Conservation (phyloP, 805 yeast species). For the Phaffomyces thermotolerans region DNA sequence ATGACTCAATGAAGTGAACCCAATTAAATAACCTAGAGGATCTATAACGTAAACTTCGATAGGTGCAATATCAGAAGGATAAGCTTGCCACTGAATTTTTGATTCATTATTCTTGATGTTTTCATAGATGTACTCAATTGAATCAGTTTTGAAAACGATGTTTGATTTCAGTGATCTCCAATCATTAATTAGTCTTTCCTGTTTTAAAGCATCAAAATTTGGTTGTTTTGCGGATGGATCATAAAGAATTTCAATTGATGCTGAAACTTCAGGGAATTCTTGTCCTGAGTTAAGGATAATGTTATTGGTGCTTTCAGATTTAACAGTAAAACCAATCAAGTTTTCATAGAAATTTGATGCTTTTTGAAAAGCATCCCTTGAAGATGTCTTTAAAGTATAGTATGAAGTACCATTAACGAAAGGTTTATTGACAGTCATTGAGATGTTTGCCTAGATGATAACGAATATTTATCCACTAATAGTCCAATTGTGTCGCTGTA, state of each 20-base stretch:
- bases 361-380: constrained; percentile 32
- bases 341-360: constrained; percentile 53
- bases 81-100: constrained; percentile 39
- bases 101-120: constrained; percentile 22
- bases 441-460: background rate
- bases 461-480: too few species aligned
- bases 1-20: constrained; percentile 61
- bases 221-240: constrained; percentile 17
- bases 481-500: too few species aligned
- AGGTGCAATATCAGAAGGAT: constrained; percentile 71
- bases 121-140: constrained; percentile 22
- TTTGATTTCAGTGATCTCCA: constrained; percentile 44
- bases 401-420: constrained; percentile 52
- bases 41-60: constrained; percentile 70
- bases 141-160: constrained; percentile 29
- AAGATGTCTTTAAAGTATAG: constrained; percentile 46
- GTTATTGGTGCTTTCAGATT: constrained; percentile 11
- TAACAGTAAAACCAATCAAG: constrained; percentile 31
- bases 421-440: constrained; percentile 19
- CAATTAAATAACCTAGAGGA: constrained; percentile 77
- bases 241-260: constrained; percentile 23
- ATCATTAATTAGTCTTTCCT: constrained; percentile 29
- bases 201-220: constrained; percentile 23
- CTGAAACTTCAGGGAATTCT: constrained; percentile 22
- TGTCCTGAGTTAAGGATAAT: constrained; percentile 27